Evolutionary conservation across 1,284 basidiomycete genomes (phyloP), one percentile per base, ranked within the genome.

Genomic region (Boletus semigastroideus): DNA sequence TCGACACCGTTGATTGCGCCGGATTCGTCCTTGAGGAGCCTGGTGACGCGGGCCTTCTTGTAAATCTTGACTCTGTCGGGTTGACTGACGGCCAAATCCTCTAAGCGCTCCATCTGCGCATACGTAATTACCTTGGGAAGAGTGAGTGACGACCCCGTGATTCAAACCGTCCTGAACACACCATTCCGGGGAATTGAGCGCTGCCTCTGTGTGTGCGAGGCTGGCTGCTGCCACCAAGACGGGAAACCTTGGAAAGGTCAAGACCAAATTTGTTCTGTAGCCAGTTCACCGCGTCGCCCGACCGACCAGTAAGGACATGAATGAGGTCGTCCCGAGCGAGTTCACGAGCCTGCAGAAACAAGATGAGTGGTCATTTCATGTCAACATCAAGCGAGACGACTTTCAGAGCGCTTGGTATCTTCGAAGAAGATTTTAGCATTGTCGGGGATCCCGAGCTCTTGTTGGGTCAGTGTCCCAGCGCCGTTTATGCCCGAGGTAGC

Each of bases 231-330:
- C 96, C 96, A 60, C 95, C 95, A 42, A 98, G 86, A 68, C 95
- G 90, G 25, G 94, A 86, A 59, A 98, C 93, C 77, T 97, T 94
- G 70, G 90, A 93, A 42, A 98, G 84, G 69, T 98, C 96, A 55
- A 99, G 89, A 46, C 74, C 77, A 72, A 95, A 96, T 72, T 86
- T 89, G 76, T 86, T 80, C 68, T 91, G 87, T 37, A 98, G 81
- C 94, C 96, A 98, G 78, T 97, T 92, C 70, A 99, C 95, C 43
- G 96, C 96, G 66, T 96, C 93, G 43, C 88, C 96, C 11, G 95
- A 98, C 60, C 89, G 87, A 54, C 93, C 92, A 28, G 96, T 98
- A 59, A 99, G 86, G 52, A 98, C 96, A 49, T 82, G 83, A 74
- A 98, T 98, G 54, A 99, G 83, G 70, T 97, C 94, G 67, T 97